These are phyloP conservation scores for Austroboletus niveus DNA, from an alignment of 1,284 basidiomycete genomes.

Conservation along the genomic window DNA sequence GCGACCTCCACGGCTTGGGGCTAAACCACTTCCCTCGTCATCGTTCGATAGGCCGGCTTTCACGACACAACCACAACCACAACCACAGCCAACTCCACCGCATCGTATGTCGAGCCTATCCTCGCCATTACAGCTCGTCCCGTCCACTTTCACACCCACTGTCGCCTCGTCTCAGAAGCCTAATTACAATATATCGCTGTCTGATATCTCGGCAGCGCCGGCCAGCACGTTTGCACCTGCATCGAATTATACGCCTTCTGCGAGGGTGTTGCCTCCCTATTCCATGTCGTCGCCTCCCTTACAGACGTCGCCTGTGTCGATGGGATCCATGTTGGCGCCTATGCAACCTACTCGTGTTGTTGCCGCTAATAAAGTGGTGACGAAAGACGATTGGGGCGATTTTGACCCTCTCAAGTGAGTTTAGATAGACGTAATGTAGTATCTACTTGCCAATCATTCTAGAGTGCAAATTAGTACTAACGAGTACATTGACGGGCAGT, in stretches of 20 bases:
- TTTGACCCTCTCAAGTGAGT: conserved; percentile 62
- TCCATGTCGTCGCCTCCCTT: conserved; percentile 36
- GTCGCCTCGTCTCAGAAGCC: conserved; percentile 37
- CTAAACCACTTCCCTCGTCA: conserved; percentile 35
- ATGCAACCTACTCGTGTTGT: conserved; percentile 47
- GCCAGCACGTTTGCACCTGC: conserved; percentile 11
- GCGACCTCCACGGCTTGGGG: conserved; percentile 40
- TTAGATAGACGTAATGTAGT: conserved; percentile 1
- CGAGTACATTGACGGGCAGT: neutral
- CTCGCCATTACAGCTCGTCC: conserved; percentile 15
- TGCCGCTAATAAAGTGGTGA: conserved; percentile 42
- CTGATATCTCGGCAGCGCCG: conserved; percentile 20
- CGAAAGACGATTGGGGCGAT: conserved; percentile 72
- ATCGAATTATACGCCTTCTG: conserved; percentile 16
- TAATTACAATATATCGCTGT: conserved; percentile 53
- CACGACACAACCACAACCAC: conserved; percentile 15
- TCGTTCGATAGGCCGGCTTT: conserved; percentile 38
- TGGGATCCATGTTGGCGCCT: conserved; percentile 56
- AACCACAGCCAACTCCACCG: conserved; percentile 19
- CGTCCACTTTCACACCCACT: conserved; percentile 13
- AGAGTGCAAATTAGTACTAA: too few species aligned
- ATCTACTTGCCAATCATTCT: neutral
- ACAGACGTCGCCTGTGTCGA: conserved; percentile 39
- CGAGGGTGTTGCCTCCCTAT: conserved; percentile 20
- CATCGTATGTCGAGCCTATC: conserved; percentile 17